These are phyloP conservation scores for Paecilomyces sp. DNA, from an alignment of 2,329 filamentous ascomycete genomes.

Conservation along the genomic window DNA sequence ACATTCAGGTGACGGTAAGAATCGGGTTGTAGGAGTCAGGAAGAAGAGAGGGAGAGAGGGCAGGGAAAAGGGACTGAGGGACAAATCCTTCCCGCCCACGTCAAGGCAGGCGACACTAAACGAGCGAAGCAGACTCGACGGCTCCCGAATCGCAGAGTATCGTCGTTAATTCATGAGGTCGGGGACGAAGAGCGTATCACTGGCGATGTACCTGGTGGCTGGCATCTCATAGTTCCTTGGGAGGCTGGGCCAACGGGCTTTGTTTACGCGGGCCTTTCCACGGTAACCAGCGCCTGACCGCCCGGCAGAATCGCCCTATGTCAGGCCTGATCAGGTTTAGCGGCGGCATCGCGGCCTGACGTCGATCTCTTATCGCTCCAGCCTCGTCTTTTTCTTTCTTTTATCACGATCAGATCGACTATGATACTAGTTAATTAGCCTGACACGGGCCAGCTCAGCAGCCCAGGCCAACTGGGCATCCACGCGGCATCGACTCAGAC, in stretches of 20 bases:
- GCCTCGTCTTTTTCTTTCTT: not conserved
- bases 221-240: conserved; percentile 12
- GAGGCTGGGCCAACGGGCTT: conserved; percentile 36
- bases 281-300: conserved; percentile 26
- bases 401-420: not conserved
- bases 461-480: not conserved
- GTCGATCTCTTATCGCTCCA: not conserved
- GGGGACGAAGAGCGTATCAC: conserved; percentile 2
- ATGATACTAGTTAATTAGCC: not conserved
- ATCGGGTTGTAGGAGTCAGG: not conserved
- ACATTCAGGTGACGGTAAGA: not conserved
- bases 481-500: not conserved
- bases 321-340: conserved; percentile 8
- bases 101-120: conserved; percentile 5
- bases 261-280: conserved; percentile 33
- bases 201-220: conserved; percentile 24
- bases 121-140: not conserved
- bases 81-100: conserved; percentile 16
- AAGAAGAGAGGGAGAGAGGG: conserved; percentile 10
- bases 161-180: conserved; percentile 7
- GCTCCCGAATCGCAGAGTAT: not conserved
- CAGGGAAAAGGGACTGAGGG: conserved; percentile 18
- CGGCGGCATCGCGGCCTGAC: not conserved
- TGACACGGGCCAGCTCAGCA: not conserved
- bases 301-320: conserved; percentile 14